Evolutionary conservation across 257 asterid genomes (phyloP).

Genomic region (Paulownia fortunei): DNA sequence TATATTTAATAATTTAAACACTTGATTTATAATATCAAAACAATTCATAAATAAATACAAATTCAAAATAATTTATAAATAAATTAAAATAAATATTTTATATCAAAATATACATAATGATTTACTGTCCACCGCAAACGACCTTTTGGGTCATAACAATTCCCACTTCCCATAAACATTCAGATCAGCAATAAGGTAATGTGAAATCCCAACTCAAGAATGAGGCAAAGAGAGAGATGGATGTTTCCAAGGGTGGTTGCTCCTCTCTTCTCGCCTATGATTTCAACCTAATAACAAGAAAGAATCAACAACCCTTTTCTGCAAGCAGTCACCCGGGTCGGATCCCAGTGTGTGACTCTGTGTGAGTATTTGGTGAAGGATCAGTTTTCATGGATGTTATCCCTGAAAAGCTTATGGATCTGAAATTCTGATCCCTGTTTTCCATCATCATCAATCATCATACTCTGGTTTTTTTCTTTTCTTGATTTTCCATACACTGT

Average conservation of each 20-base stretch:
- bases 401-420: too few relatives aligned
- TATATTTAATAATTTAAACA: too few relatives aligned
- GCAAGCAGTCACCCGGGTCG: constrained; percentile 12
- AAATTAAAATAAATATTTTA: too few relatives aligned
- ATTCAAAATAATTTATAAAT: too few relatives aligned
- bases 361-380: neutral
- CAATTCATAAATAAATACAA: too few relatives aligned
- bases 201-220: constrained; percentile 29
- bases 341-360: neutral
- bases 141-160: neutral
- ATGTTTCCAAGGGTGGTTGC: constrained; percentile 29
- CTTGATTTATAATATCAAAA: too few relatives aligned
- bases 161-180: neutral
- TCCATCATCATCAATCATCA: neutral
- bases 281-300: neutral
- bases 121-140: too few relatives aligned
- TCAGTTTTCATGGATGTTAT: neutral
- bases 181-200: neutral
- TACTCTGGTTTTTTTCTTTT: neutral
- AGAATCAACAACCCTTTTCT: constrained; percentile 14
- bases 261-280: constrained; percentile 31
- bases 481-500: too few relatives aligned
- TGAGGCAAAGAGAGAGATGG: constrained; percentile 28
- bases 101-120: too few relatives aligned
- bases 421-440: neutral